Base-by-base conservation (phyloP, 169 alveolate genomes). In the Perkinsus marinus region DNA sequence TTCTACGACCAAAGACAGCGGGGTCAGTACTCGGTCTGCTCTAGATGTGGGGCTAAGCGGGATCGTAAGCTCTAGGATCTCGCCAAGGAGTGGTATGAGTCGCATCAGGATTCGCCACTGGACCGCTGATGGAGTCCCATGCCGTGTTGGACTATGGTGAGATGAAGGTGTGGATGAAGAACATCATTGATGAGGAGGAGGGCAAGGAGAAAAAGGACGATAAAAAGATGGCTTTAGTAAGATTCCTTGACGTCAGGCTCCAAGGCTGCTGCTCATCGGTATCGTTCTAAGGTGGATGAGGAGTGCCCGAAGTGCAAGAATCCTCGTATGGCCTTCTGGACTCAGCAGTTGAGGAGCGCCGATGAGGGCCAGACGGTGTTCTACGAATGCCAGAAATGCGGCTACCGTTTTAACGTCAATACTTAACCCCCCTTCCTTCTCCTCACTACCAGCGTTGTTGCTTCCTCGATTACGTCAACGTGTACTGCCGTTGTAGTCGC, bases 241-340 rank as follows among this genome's bases (percentile, higher is more conserved):
- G 79, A n/a, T n/a, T n/a, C n/a, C n/a, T n/a, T n/a, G n/a, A n/a
- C n/a, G n/a, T n/a, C n/a, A n/a, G n/a, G n/a, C n/a, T n/a, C n/a
- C n/a, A n/a, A n/a, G n/a, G n/a, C n/a, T n/a, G n/a, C n/a, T n/a
- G n/a, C n/a, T n/a, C n/a, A n/a, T n/a, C n/a, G n/a, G n/a, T n/a
- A n/a, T n/a, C n/a, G n/a, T 57, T 41, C 19, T 41, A 3, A 57
- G 79, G 79, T 57, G 36, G 79, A 39, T 22, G 69, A 90, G 34
- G 91, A 90, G 22, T 90, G 91, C 91, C 91, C 91, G 34, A 39
- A 90, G 39, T 90, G 91, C 91, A 57, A 57, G 69, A 90, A 90
- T 39, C 68, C 41, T 0, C 22, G 69, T 37, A 37, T 90, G 69
- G 57, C 57, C 39, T 90, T 90, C 69, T 90, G 91, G 91, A 90